These are phyloP conservation scores for Solanum aculeatissimum DNA, from an alignment of 305 asterid species.

Conservation along the genomic window DNA sequence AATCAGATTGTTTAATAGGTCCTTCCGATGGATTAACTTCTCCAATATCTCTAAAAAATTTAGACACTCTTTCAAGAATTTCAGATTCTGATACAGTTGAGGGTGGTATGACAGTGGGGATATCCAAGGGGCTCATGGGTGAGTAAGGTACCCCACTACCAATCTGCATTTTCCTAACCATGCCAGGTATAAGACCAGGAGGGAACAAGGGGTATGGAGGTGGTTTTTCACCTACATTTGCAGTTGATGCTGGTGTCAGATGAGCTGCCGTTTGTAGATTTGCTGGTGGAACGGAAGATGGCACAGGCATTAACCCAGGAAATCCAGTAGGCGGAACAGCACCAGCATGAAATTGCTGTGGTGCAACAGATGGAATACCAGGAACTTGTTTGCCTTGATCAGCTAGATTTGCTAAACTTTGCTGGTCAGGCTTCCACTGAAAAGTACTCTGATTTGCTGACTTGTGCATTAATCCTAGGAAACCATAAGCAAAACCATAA, in stretches of 20 bases:
- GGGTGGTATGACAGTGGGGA: slow-evolving; percentile 84
- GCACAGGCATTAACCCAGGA: slow-evolving; percentile 34
- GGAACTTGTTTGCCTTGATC: slow-evolving; percentile 57
- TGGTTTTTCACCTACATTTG: slow-evolving; percentile 48
- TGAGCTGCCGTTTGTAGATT: slow-evolving; percentile 35
- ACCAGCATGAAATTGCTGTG: slow-evolving; percentile 55
- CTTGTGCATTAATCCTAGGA: slow-evolving; percentile 38
- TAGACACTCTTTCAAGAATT: slow-evolving; percentile 76
- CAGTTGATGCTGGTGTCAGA: slow-evolving; percentile 14
- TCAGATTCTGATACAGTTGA: slow-evolving; percentile 60
- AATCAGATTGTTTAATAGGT: slow-evolving; percentile 50
- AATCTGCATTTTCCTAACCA: slow-evolving; percentile 96
- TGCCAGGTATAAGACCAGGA: slow-evolving; percentile 95
- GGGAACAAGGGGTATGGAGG: slow-evolving; percentile 89
- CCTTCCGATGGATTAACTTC: slow-evolving; percentile 91
- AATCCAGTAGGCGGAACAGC: slow-evolving; percentile 40
- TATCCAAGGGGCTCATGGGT: slow-evolving; percentile 90
- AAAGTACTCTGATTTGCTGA: slow-evolving; percentile 20
- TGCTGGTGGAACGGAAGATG: slow-evolving; percentile 39
- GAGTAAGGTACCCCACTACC: slow-evolving; percentile 99
- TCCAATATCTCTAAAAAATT: slow-evolving; percentile 81
- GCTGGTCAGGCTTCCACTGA: slow-evolving; percentile 60
- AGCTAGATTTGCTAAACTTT: slow-evolving; percentile 25
- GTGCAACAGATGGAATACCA: slow-evolving; percentile 27
- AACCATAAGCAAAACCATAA: background rate